Base-by-base conservation (phyloP, 768 basidiomycete genomes). In the Pisolithus microcarpus region DNA sequence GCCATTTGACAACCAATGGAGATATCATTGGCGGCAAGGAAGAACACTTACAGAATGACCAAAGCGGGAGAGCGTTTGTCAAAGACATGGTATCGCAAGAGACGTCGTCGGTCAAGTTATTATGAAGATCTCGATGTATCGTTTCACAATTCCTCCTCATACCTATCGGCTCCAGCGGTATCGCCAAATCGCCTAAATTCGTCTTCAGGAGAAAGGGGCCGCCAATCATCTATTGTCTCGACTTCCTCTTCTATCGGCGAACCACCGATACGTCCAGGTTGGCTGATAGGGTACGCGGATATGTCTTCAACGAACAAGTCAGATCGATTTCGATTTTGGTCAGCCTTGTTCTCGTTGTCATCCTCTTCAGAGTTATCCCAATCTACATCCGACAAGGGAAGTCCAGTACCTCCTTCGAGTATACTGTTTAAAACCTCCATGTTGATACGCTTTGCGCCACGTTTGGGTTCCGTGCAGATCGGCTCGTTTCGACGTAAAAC, bases 381-480 rank as follows among this genome's bases (percentile, higher is more conserved):
- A n/a, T 28, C 19, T 21, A 6, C 24, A 45, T 45, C 34, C 5
- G 45, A 36, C 34, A 46, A 10, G 11, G 34, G 21, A 19, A 31
- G n/a, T 34, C 36, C 45, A 6, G 21, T 58, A 19, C 54, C 36
- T 57, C 53, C 70, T 55, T 69, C 60, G 16, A 87, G 67, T 49
- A 87, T 70, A 39, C 67, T 70, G 15, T 73, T 67, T 30, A 85
- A 65, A 16, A 76, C 82, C 46, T 82, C 78, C 66, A 81, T 73
- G 61, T 87, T 67, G 52, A 85, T 69, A 42, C 79, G 65, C 49
- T 65, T 63, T 34, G 70, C 55, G 18, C 70, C 71, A 31, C 65
- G 66, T 43, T 64, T 68, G 13, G 53, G 31, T 45, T 64, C 64
- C 43, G 52, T 18, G n/a, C 43, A 37, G 18, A 13, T 28, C 9